Base-by-base conservation (phyloP, 495 filamentous ascomycete genomes). In the Penicillium lividum region DNA sequence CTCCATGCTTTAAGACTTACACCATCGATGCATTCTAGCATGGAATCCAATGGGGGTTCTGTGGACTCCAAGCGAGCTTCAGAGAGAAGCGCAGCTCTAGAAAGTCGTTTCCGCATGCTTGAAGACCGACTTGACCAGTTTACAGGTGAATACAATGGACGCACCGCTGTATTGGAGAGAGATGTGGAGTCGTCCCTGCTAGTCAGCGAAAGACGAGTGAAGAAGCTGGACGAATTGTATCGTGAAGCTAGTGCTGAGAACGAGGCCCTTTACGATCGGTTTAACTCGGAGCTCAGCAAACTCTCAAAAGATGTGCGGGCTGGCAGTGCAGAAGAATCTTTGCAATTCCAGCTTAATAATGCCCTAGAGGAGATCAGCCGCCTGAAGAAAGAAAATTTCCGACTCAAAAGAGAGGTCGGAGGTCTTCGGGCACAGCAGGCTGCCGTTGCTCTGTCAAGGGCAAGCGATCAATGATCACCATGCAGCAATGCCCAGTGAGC, bases 171-270 rank as follows among this genome's bases (percentile, higher is more conserved):
- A 2, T 73, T 95, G 13, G 83, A 87, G 52, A 78, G 73, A 56
- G 89, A 93, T 56, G 60, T 93, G 47, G 87, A 91, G 49, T 83
- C 79, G 9, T 86, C 83, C 1, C 79, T 96, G 5, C 77, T 84
- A 36, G 83, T 89, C 3, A 85, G 81, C 55, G 91, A 97, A 67
- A 81, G 78, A 48, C 93, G 94, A 54, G 88, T 87, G 44, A 88
- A 86, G 64, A 88, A 90, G 42, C 83, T 97, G 34, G 93, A 97
- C 68, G 90, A 94, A 70, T 73, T 96, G 36, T 94, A 95, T 73
- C 89, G 91, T 57, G 89, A 96, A 64, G 84, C 87, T 16, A 93
- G 86, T 66, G 90, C 90, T 0, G 94, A 98, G 77, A 98, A 97
- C 61, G 93, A 97, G 73, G 84, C 94, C 49, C 79, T 97, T 40